These are phyloP conservation scores for Leishmania tarentolae DNA, from an alignment of 208 protist genomes.

Conservation along the genomic window DNA sequence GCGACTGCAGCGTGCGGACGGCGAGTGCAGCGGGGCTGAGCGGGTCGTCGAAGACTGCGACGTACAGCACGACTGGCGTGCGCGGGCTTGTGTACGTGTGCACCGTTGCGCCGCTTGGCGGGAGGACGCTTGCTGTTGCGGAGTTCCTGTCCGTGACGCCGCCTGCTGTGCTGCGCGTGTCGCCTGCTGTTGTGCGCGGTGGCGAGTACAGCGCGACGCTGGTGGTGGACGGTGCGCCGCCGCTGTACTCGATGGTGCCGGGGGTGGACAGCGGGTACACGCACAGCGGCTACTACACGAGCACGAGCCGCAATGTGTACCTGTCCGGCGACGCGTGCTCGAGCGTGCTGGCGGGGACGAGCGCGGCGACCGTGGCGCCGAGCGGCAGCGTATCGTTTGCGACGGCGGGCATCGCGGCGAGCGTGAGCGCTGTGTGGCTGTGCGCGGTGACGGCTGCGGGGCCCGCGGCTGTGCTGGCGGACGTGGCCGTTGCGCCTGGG, in stretches of 20 bases:
- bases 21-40: conserved; percentile 21
- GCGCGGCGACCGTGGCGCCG: conserved; percentile 18
- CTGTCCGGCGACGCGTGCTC: conserved; percentile 45
- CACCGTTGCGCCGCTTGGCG: conserved; percentile 27
- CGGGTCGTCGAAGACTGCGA: not conserved
- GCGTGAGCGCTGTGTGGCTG: conserved; percentile 32
- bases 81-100: conserved; percentile 58
- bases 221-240: conserved; percentile 20
- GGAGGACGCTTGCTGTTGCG: conserved; percentile 27
- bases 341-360: conserved; percentile 25
- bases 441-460: conserved; percentile 53
- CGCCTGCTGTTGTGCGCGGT: conserved; percentile 46
- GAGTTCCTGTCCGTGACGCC: conserved; percentile 54
- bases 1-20: conserved; percentile 30
- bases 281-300: conserved; percentile 42
- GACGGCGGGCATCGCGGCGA: conserved; percentile 25
- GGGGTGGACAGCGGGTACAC: conserved; percentile 40
- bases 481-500: conserved; percentile 36
- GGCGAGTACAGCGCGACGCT: conserved; percentile 50
- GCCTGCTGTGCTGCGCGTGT: conserved; percentile 31
- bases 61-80: conserved; percentile 20
- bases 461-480: not conserved
- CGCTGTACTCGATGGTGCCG: conserved; percentile 61
- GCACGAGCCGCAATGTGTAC: conserved; percentile 40
- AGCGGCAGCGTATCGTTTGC: conserved; percentile 27